Conservation (phyloP, 306 rosid species). For the Glycine tomentella region DNA sequence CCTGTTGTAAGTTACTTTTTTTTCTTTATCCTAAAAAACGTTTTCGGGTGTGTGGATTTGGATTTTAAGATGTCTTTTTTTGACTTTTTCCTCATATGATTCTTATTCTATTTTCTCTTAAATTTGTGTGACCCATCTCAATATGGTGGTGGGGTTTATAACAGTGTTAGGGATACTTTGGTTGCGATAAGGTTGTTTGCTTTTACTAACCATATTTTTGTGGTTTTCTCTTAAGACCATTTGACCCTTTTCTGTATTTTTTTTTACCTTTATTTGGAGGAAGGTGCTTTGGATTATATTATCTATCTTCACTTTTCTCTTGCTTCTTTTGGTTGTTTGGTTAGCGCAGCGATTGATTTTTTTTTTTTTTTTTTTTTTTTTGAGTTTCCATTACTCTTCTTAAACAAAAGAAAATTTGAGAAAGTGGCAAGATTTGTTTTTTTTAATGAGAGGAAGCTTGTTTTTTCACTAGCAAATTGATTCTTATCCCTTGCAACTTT, state of each 20-base stretch:
- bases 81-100: constrained; percentile 25
- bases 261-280: constrained; percentile 28
- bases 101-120: constrained; percentile 33
- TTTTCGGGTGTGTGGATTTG: not conserved
- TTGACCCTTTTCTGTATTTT: constrained; percentile 27
- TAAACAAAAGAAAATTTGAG: not conserved
- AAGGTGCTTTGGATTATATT: constrained; percentile 26
- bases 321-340: constrained; percentile 6
- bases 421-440: constrained; percentile 23
- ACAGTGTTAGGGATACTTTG: constrained; percentile 34
- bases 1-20: constrained; percentile 66
- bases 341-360: not conserved
- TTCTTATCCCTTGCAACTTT: constrained; percentile 7
- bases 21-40: not conserved
- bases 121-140: constrained; percentile 34
- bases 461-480: constrained; percentile 12
- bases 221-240: not conserved
- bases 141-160: constrained; percentile 55
- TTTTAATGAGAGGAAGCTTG: constrained; percentile 14
- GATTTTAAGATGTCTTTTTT: constrained; percentile 5
- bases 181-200: constrained; percentile 45
- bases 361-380: not conserved
- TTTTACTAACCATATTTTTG: constrained; percentile 41
- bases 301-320: constrained; percentile 29
- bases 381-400: not conserved